These are phyloP conservation scores for Ramalina intermedia DNA, from an alignment of 495 filamentous ascomycete species.

Conservation along the genomic window DNA sequence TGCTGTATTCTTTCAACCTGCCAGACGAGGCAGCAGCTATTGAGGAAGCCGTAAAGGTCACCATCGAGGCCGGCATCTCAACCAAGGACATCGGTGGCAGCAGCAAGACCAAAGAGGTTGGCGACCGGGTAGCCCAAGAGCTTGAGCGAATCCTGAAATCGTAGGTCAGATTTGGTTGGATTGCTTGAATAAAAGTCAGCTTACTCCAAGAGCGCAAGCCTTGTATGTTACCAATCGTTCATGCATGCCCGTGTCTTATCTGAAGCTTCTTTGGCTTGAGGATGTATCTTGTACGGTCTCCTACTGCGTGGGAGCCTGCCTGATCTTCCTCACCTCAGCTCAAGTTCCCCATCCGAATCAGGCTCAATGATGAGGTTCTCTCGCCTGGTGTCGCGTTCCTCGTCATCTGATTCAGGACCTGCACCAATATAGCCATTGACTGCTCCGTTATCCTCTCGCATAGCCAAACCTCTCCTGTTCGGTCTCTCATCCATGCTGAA, in stretches of 20 bases:
- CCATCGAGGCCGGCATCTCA: conserved; percentile 57
- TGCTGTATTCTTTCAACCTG: conserved; percentile 72
- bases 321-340: conserved; percentile 28
- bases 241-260: too few species aligned
- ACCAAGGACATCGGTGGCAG: conserved; percentile 72
- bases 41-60: conserved; percentile 65
- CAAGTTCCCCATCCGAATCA: conserved; percentile 47
- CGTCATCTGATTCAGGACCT: conserved; percentile 3
- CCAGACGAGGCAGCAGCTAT: conserved; percentile 56
- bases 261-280: too few species aligned
- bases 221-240: too few species aligned
- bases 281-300: too few species aligned
- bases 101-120: conserved; percentile 59
- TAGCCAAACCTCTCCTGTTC: conserved; percentile 6
- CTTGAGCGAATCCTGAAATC: conserved; percentile 37
- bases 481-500: conserved; percentile 54
- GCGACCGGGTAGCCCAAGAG: conserved; percentile 64
- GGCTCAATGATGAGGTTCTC: conserved; percentile 28
- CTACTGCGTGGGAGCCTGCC: too few species aligned
- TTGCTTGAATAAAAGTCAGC: not conserved
- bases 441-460: not conserved
- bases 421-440: not conserved
- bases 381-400: not conserved
- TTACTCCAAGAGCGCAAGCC: too few species aligned
- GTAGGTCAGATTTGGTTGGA: conserved; percentile 1